Percentiles rank a stretch among this genome's conserved stretches.
Evolutionary conservation across 257 asterid species (phyloP).

Genomic region (Ligustrum vulgare): DNA sequence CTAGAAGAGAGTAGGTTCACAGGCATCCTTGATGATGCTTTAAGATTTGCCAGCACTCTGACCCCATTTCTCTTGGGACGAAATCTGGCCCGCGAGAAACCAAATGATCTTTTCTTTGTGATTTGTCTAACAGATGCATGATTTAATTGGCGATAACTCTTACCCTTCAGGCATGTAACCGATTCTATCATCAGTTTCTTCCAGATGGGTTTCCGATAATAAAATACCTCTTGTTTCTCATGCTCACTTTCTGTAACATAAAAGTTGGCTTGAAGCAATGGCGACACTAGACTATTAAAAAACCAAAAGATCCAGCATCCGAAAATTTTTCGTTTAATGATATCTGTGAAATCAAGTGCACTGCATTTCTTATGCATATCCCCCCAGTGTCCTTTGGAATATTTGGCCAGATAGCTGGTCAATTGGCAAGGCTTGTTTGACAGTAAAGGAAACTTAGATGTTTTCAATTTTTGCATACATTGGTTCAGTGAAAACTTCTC

Average conservation of each 20-base stretch:
- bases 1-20: slow-evolving; percentile 18
- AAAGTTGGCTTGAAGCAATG: slow-evolving; percentile 75
- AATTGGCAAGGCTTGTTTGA: slow-evolving; percentile 25
- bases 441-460: slow-evolving; percentile 54
- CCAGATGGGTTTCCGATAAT: slow-evolving; percentile 68
- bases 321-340: slow-evolving; percentile 48
- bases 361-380: slow-evolving; percentile 21
- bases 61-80: slow-evolving; percentile 70
- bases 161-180: slow-evolving; percentile 37
- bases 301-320: slow-evolving; percentile 80
- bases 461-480: slow-evolving; percentile 61
- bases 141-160: slow-evolving; percentile 38
- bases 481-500: slow-evolving; percentile 80
- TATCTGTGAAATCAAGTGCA: slow-evolving; percentile 31
- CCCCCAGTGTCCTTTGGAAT: slow-evolving; percentile 8
- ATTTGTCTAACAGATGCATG: slow-evolving; percentile 37
- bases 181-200: slow-evolving; percentile 49
- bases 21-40: slow-evolving; percentile 69
- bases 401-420: not conserved
- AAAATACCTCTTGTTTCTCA: slow-evolving; percentile 65
- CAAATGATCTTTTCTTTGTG: slow-evolving; percentile 54
- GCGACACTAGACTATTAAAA: slow-evolving; percentile 56
- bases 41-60: slow-evolving; percentile 76
- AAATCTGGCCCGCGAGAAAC: slow-evolving; percentile 77
- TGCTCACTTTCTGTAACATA: slow-evolving; percentile 78